Base-by-base conservation (phyloP, 768 basidiomycete species). In the Obba rivulosa region DNA sequence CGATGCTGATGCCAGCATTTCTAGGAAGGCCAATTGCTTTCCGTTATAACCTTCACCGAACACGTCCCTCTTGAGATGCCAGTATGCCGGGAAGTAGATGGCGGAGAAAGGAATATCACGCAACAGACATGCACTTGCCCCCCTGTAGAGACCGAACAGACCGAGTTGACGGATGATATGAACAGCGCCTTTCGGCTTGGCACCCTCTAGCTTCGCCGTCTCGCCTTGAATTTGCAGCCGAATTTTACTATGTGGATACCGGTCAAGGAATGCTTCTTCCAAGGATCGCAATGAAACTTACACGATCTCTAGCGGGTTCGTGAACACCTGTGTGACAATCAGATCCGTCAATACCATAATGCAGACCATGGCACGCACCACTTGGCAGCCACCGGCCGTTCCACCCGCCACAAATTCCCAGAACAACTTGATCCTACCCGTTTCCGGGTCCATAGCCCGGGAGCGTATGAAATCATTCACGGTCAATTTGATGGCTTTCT, bases 41-140 rank as follows among this genome's bases (percentile, higher is more conserved):
- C 92, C 93, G 57, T 96, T 89, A 68, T 91, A 86, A 5, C 96
- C 96, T 63, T 99, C 96, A 45, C 87, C 78, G 76, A 98, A 99
- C 21, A 98, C 56, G 66, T 99, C 95, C 65, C 82, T 87, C 77
- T 96, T 91, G 61, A 92, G 67, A 62, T 94, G 92, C 40, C 81
- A 81, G 66, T 96, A 94, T 41, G 91, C 78, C 17, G 88, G 80
- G 72, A 92, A 91, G 66, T 91, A 92, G 55, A 93, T 86, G 34
- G 92, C 93, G 25, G 94, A 97, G 70, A 98, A 99, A 2, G 96
- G 96, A 45, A 98, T 92, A 64, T 97, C 95, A 42, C 93, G 88
- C 28, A 93, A 78, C 57, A 97, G 69, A 68, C 96, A 99, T 18
- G 95, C 96, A 51, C 81, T 83, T 14, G 94, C 84, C 43, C 96